phyloP scores from a whole-genome alignment of 768 basidiomycete genomes.

The Sarcodon sp. region DNA sequence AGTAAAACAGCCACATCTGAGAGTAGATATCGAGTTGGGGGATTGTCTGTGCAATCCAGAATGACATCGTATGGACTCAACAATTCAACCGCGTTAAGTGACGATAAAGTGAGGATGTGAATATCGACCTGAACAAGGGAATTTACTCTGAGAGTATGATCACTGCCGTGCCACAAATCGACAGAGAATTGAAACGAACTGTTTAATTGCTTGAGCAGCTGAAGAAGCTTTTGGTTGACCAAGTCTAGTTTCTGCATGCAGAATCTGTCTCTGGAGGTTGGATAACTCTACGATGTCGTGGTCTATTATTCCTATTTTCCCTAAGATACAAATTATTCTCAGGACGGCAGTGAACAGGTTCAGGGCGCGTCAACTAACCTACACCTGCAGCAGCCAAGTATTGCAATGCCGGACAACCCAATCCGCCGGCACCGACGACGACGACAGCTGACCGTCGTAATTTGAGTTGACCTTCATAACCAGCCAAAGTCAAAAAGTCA shows the following conservation, averaged over 20 bases:
- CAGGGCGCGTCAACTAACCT: slow-evolving; percentile 35
- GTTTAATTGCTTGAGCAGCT: slow-evolving; percentile 58
- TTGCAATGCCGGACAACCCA: slow-evolving; percentile 92
- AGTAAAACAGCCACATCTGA: slow-evolving; percentile 75
- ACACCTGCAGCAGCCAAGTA: slow-evolving; percentile 90
- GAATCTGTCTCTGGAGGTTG: slow-evolving; percentile 88
- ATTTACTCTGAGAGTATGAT: slow-evolving; percentile 47
- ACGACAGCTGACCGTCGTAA: slow-evolving; percentile 64
- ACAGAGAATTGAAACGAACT: background rate
- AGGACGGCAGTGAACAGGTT: slow-evolving; percentile 1
- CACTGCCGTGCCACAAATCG: slow-evolving; percentile 2
- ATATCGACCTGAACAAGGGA: slow-evolving; percentile 49
- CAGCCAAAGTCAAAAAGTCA: background rate
- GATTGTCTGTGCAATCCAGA: slow-evolving; percentile 92
- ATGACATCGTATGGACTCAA: slow-evolving; percentile 60
- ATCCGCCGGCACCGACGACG: slow-evolving; percentile 90
- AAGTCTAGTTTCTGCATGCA: slow-evolving; percentile 62
- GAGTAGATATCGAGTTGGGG: slow-evolving; percentile 83
- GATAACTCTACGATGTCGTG: slow-evolving; percentile 81
- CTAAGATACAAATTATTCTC: slow-evolving; percentile 22
- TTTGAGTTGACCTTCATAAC: slow-evolving; percentile 62
- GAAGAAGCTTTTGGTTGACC: slow-evolving; percentile 77
- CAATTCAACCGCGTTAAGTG: slow-evolving; percentile 52
- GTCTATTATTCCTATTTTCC: slow-evolving; percentile 77
- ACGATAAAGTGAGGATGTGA: slow-evolving; percentile 35